These are phyloP conservation scores for Epichloe coenophiala DNA, from an alignment of 2,329 filamentous ascomycete genomes.

Conservation along the genomic window DNA sequence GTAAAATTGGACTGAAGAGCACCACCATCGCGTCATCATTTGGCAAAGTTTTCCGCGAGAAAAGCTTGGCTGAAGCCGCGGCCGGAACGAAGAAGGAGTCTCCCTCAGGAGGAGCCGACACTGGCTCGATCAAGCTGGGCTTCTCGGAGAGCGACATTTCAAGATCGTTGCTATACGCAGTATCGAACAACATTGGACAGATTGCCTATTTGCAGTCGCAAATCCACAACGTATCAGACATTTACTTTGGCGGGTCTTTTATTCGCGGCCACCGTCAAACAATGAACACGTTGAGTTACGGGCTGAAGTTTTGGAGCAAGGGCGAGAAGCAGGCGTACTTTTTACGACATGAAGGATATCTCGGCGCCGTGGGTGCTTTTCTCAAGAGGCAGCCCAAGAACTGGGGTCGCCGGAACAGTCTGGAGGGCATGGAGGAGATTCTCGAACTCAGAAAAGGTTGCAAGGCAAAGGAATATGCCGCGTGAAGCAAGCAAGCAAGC, in stretches of 20 bases:
- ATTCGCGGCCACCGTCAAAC: slow-evolving; percentile 94
- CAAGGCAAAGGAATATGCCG: slow-evolving; percentile 5
- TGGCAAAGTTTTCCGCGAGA: slow-evolving; percentile 91
- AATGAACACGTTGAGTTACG: slow-evolving; percentile 93
- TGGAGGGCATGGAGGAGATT: slow-evolving; percentile 38
- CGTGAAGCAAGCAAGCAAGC: background rate
- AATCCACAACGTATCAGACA: slow-evolving; percentile 79
- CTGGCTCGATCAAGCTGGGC: slow-evolving; percentile 21
- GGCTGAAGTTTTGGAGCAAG: slow-evolving; percentile 95
- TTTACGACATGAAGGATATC: slow-evolving; percentile 85
- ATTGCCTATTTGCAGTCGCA: slow-evolving; percentile 96
- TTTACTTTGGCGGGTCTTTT: slow-evolving; percentile 96
- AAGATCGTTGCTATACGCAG: slow-evolving; percentile 81
- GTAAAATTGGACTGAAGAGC: slow-evolving; percentile 90
- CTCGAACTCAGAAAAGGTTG: slow-evolving; percentile 15
- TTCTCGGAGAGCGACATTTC: slow-evolving; percentile 81
- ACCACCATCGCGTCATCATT: slow-evolving; percentile 93
- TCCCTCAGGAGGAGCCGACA: slow-evolving; percentile 31
- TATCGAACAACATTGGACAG: slow-evolving; percentile 96
- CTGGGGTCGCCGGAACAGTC: slow-evolving; percentile 74
- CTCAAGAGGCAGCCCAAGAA: slow-evolving; percentile 80
- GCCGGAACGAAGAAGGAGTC: slow-evolving; percentile 59
- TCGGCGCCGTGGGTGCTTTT: slow-evolving; percentile 89
- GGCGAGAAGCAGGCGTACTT: slow-evolving; percentile 94
- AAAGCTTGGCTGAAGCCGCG: slow-evolving; percentile 64